Evolutionary conservation across 179 eudicot genomes (phyloP).

Genomic region (Beta corolliflora): DNA sequence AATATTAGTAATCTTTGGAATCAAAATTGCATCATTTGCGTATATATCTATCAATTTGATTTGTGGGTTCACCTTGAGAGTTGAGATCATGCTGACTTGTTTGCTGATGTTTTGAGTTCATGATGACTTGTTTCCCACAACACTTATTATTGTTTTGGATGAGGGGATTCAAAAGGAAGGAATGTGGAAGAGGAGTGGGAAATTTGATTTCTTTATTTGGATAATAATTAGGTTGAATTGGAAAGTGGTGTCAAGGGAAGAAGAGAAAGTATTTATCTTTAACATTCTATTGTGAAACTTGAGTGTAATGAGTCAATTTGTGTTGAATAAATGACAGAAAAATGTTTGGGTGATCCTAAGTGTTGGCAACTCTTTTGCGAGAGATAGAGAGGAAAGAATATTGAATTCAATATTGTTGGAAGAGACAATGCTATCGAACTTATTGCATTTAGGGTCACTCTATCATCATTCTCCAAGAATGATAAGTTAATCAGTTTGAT

Average conservation of each 20-base stretch:
- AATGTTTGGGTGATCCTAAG: too few relatives aligned
- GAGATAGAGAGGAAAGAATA: too few relatives aligned
- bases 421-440: too few relatives aligned
- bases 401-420: too few relatives aligned
- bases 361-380: too few relatives aligned
- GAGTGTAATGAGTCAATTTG: neutral
- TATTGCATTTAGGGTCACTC: too few relatives aligned
- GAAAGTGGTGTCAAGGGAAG: neutral
- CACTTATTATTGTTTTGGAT: neutral
- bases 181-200: neutral
- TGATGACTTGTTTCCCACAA: constrained; percentile 4
- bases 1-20: neutral
- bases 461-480: too few relatives aligned
- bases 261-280: neutral
- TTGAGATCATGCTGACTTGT: neutral
- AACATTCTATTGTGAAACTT: neutral
- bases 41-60: neutral
- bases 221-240: neutral
- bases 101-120: neutral
- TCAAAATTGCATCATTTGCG: neutral
- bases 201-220: neutral
- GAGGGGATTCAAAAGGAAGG: too few relatives aligned
- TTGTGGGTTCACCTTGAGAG: neutral
- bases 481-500: neutral
- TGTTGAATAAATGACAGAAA: too few relatives aligned